Base-by-base conservation (phyloP, 441 rosid genomes). In the Euphorbia celastroides region DNA sequence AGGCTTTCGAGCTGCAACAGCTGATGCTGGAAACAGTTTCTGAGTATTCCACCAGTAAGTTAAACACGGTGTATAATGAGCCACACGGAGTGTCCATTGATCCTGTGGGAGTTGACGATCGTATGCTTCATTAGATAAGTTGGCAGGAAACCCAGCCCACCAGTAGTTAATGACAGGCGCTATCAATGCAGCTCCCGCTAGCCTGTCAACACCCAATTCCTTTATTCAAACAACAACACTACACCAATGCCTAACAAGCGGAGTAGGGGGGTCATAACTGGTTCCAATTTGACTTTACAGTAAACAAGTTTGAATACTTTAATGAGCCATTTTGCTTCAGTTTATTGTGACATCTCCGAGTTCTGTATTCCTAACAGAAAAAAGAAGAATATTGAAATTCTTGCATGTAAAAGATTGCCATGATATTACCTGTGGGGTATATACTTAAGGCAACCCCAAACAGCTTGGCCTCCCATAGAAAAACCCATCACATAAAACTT, bases 11-110 rank as follows among this genome's bases (percentile, higher is more conserved):
- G 81, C 72, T 16, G 50, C 62, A 44, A 74, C 87, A 67, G 67
- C 73, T 14, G 82, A 82, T 28, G 72, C 22, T 46, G 90, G 83
- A 60, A 87, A 86, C 75, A 70, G 74, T 68, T 89, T 88, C 65
- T 88, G 89, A 25, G 85, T 74, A 74, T 89, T 80, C 90, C 93
- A 92, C 93, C 90, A 90, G 71, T 88, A 80, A 44, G 86, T 74
- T 34, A 92, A 70, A 75, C 89, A 91, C 0, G 95, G 96, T 61
- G 75, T 65, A 54, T 88, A 80, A 72, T 80, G 87, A 23, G 89
- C 85, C 54, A 92, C 77, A 30, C 70, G 74, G 46, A 73, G 78
- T 5, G 86, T 19, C 75, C 72, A 66, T 7, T 71, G 78, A 14
- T 75, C 72, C 11, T 41, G 56, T 16, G 52, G 62, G 0, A 66